These are phyloP conservation scores for Yamadazyma insecticola DNA, from an alignment of 805 yeast species.

Conservation along the genomic window DNA sequence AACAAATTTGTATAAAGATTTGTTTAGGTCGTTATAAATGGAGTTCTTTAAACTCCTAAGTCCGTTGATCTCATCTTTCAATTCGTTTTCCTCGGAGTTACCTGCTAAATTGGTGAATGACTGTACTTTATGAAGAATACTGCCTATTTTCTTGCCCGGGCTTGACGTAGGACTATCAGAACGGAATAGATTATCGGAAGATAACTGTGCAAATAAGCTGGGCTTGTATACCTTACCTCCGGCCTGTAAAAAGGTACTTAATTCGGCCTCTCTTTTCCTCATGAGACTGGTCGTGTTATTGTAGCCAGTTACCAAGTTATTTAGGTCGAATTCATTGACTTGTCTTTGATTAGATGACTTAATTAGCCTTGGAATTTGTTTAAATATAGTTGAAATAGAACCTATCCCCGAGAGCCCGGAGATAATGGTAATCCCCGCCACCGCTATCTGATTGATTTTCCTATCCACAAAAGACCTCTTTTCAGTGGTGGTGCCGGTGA, in stretches of 20 bases:
- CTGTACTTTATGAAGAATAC: conserved; percentile 35
- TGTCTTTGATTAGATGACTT: conserved; percentile 1
- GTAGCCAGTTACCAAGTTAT: conserved; percentile 31
- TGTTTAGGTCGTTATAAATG: conserved; percentile 27
- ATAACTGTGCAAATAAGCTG: too few species aligned
- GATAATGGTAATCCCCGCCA: conserved; percentile 48
- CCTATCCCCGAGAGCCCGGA: conserved; percentile 52
- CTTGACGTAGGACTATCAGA: background rate
- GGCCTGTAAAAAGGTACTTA: too few species aligned
- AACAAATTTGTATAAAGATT: conserved; percentile 14
- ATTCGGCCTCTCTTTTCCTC: conserved; percentile 27
- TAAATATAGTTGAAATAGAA: conserved; percentile 42
- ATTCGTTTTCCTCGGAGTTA: conserved; percentile 23
- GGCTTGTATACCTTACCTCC: too few species aligned
- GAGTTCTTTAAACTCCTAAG: conserved; percentile 25
- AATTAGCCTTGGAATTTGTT: conserved; percentile 3
- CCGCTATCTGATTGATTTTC: conserved; percentile 42
- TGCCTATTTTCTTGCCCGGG: conserved; percentile 18
- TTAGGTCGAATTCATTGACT: conserved; percentile 28
- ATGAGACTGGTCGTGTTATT: conserved; percentile 37
- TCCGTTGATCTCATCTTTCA: conserved; percentile 36
- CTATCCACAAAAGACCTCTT: conserved; percentile 29
- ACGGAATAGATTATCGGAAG: conserved; percentile 3
- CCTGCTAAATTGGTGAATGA: conserved; percentile 31
- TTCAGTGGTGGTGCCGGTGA: background rate